Evolutionary conservation across 2,329 filamentous ascomycete species (phyloP).

Genomic region (Neofusicoccum laricinum): DNA sequence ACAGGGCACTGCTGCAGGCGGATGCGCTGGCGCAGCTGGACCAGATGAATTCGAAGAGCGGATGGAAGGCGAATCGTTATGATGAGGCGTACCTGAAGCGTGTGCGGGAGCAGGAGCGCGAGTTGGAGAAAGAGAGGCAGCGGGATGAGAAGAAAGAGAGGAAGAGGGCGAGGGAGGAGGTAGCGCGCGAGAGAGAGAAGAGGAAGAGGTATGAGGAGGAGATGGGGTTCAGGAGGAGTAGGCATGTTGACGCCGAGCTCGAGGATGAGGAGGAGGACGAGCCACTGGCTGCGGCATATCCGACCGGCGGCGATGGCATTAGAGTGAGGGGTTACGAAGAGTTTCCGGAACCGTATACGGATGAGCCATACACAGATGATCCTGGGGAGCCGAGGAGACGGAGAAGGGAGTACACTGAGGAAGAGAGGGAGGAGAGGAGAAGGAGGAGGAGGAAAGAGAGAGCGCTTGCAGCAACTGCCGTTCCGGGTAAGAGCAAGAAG

Average conservation of each 20-base stretch:
- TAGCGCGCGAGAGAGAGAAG: neutral
- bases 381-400: slow-evolving; percentile 16
- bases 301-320: slow-evolving; percentile 20
- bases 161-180: slow-evolving; percentile 27
- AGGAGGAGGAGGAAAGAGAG: slow-evolving; percentile 28
- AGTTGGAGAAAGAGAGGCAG: slow-evolving; percentile 32
- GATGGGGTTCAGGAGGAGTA: slow-evolving; percentile 20
- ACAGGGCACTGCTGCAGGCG: slow-evolving; percentile 42
- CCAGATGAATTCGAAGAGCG: slow-evolving; percentile 57
- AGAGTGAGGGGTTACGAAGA: slow-evolving; percentile 1
- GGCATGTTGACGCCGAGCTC: slow-evolving; percentile 24
- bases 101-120: slow-evolving; percentile 34
- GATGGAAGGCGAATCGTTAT: slow-evolving; percentile 42
- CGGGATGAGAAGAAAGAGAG: slow-evolving; percentile 33
- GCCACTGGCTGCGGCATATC: slow-evolving; percentile 16
- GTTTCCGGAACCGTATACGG: slow-evolving; percentile 2
- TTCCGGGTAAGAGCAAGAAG: slow-evolving; percentile 27
- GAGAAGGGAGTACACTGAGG: slow-evolving; percentile 21
- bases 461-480: slow-evolving; percentile 18
- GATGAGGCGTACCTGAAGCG: slow-evolving; percentile 38
- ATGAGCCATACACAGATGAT: slow-evolving; percentile 11
- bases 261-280: slow-evolving; percentile 23
- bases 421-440: slow-evolving; percentile 25
- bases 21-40: slow-evolving; percentile 67
- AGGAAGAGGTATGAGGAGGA: neutral